phyloP scores from a whole-genome alignment of 1,284 basidiomycete species.

The Caloboletus inedulis region DNA sequence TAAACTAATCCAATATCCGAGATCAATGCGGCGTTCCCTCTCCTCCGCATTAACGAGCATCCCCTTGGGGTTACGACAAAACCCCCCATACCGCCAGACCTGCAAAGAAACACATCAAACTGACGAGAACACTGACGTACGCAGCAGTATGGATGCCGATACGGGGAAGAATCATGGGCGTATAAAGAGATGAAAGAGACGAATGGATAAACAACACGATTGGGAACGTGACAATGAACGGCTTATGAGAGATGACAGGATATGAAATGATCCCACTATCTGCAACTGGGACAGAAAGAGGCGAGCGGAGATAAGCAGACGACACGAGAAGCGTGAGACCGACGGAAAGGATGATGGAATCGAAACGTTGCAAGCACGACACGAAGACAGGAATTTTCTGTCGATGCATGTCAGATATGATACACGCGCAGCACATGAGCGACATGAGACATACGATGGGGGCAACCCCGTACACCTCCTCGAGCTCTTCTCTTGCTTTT shows the following conservation, averaged over 20 bases:
- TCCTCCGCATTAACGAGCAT: not conserved
- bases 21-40: not conserved
- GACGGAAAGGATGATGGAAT: conserved; percentile 64
- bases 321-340: conserved; percentile 64
- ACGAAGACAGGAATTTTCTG: conserved; percentile 75
- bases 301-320: conserved; percentile 46
- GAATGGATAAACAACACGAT: conserved; percentile 49
- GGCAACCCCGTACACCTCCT: conserved; percentile 70
- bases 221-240: conserved; percentile 46
- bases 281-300: conserved; percentile 26
- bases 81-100: conserved; percentile 67
- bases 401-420: conserved; percentile 11
- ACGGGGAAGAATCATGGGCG: conserved; percentile 57
- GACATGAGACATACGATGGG: conserved; percentile 48
- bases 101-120: conserved; percentile 62
- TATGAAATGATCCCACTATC: conserved; percentile 15
- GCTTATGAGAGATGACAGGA: conserved; percentile 28
- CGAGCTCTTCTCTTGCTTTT: conserved; percentile 66
- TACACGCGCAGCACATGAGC: not conserved
- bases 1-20: conserved; percentile 5
- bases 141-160: conserved; percentile 69
- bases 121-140: conserved; percentile 60
- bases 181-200: conserved; percentile 54
- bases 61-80: conserved; percentile 37
- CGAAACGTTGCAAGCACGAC: conserved; percentile 67